Conservation (phyloP, 2,329 filamentous ascomycete genomes). For the Trichoderma hamatum region DNA sequence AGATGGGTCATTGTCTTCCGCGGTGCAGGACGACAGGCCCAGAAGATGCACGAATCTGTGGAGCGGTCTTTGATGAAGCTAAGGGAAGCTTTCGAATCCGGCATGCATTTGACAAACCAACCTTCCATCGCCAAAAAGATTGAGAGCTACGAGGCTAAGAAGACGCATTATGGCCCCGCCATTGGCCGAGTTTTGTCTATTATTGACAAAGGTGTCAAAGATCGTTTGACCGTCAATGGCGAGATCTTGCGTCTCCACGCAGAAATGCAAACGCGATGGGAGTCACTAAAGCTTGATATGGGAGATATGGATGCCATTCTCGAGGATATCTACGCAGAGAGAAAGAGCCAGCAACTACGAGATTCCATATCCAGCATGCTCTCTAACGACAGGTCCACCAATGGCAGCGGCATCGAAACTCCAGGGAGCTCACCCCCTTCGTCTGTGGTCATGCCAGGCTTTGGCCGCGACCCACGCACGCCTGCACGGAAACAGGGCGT, state of each 20-base stretch:
- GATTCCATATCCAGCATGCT: constrained; percentile 94
- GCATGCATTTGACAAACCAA: constrained; percentile 72
- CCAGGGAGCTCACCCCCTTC: constrained; percentile 69
- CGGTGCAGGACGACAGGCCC: constrained; percentile 85
- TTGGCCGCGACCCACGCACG: constrained; percentile 54
- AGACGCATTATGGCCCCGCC: constrained; percentile 88
- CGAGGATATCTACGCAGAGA: constrained; percentile 69
- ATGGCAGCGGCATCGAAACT: constrained; percentile 70
- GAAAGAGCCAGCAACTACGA: constrained; percentile 73
- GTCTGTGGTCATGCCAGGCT: constrained; percentile 61
- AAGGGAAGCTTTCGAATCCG: constrained; percentile 75
- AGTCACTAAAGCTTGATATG: constrained; percentile 74
- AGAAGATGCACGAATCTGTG: constrained; percentile 96
- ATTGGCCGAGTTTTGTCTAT: constrained; percentile 90
- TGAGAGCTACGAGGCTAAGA: constrained; percentile 93
- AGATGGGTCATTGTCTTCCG: constrained; percentile 95
- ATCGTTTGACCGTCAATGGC: constrained; percentile 94
- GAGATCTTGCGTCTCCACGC: constrained; percentile 86
- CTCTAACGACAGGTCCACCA: constrained; percentile 75
- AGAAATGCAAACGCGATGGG: constrained; percentile 84
- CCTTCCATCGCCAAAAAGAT: constrained; percentile 76
- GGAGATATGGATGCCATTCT: constrained; percentile 73
- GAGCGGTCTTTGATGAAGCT: constrained; percentile 84
- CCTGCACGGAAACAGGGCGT: constrained; percentile 43
- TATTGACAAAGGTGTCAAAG: constrained; percentile 93